Conservation (phyloP, 371 early-diverging fungal genomes). For the Mortierella sp. region DNA sequence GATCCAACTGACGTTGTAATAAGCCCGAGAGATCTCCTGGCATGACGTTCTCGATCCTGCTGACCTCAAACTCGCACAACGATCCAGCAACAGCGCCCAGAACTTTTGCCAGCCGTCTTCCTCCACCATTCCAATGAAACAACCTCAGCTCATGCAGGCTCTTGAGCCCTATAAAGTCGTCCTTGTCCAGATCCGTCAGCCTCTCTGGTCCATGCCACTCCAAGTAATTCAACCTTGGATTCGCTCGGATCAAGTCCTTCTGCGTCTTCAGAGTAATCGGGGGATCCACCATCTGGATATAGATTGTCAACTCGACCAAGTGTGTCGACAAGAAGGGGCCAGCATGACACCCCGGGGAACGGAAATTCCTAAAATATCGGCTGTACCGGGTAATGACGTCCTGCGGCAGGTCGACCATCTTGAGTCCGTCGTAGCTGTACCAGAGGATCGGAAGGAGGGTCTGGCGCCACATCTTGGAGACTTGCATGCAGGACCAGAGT, state of each 20-base stretch:
- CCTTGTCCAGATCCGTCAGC: neutral
- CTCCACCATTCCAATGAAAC: neutral
- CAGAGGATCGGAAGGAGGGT: neutral
- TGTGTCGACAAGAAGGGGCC: conserved; percentile 1
- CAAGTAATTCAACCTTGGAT: neutral
- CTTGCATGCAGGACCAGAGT: neutral
- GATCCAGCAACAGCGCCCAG: neutral
- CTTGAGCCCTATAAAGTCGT: neutral
- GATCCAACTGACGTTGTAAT: neutral
- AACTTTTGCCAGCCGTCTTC: neutral
- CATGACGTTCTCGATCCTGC: neutral
- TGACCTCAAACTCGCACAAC: neutral
- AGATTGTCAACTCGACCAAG: conserved; percentile 1
- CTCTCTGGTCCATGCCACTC: conserved; percentile 1
- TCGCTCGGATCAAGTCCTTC: neutral
- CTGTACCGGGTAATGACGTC: conserved; percentile 4
- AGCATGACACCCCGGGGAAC: neutral
- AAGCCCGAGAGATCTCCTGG: neutral
- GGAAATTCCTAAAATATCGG: neutral
- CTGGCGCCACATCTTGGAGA: conserved; percentile 5
- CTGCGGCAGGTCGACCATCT: neutral
- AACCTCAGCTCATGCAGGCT: neutral
- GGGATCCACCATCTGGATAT: conserved; percentile 2
- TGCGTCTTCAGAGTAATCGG: neutral
- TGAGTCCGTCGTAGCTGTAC: conserved; percentile 8